A percentile compares a stretch with the other conserved stretches of the same genome.
These are phyloP conservation scores for Cytospora schulzeri DNA, from an alignment of 2,329 filamentous ascomycete genomes.

Conservation along the genomic window DNA sequence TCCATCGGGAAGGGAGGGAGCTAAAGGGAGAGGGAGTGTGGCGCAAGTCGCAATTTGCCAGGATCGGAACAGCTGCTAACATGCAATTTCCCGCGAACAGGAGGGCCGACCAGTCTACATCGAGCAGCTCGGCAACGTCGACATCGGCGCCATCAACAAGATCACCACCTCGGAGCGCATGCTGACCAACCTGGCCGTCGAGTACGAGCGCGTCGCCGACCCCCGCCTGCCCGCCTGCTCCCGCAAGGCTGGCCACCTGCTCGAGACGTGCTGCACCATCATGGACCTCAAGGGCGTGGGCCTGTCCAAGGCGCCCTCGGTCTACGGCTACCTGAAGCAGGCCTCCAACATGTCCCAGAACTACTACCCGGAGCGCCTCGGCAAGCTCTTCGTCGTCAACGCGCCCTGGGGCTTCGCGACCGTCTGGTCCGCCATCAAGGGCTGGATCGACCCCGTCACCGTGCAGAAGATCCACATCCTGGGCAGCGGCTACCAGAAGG, in stretches of 20 bases:
- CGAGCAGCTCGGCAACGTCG: constrained; percentile 91
- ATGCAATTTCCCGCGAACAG: constrained; percentile 46
- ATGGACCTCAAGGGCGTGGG: constrained; percentile 97
- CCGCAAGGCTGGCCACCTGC: constrained; percentile 82
- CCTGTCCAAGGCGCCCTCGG: constrained; percentile 75
- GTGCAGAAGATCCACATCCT: constrained; percentile 95
- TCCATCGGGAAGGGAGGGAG: background rate
- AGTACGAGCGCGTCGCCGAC: constrained; percentile 96
- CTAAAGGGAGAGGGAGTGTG: too few species aligned
- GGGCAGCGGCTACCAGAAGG: constrained; percentile 77
- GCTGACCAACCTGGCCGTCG: constrained; percentile 92
- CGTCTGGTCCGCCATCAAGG: constrained; percentile 85
- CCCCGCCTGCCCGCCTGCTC: constrained; percentile 93
- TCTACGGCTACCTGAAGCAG: constrained; percentile 84
- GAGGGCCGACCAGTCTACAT: constrained; percentile 97
- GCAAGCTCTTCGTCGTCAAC: constrained; percentile 97
- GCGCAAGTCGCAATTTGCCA: background rate
- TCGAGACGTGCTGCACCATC: constrained; percentile 98
- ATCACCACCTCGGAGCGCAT: constrained; percentile 92
- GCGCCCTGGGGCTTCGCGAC: constrained; percentile 92
- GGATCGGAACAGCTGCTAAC: background rate
- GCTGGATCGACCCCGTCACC: constrained; percentile 95
- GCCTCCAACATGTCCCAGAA: constrained; percentile 93
- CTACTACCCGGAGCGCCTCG: constrained; percentile 97
- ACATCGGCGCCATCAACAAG: constrained; percentile 86